Percentiles rank a stretch among this genome's conserved stretches.
These are phyloP conservation scores for Radiomyces spectabilis DNA, from an alignment of 192 early-diverging fungal species.

Conservation along the genomic window DNA sequence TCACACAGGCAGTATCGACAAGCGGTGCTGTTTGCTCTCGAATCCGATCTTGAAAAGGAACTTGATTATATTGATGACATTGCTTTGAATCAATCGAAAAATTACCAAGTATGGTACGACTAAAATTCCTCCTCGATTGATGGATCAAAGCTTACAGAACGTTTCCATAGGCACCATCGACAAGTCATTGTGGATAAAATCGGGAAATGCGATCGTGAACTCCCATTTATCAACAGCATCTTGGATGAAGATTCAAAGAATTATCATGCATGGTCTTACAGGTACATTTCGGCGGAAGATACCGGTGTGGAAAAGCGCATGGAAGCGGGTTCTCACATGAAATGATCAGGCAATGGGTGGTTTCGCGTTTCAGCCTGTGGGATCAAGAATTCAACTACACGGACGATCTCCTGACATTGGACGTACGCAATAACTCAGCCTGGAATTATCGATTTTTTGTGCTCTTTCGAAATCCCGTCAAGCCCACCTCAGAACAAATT, in stretches of 20 bases:
- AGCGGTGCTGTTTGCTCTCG: constrained; percentile 62
- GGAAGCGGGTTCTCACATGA: background rate
- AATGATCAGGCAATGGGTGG: constrained; percentile 77
- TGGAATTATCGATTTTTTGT: constrained; percentile 97
- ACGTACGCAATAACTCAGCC: constrained; percentile 95
- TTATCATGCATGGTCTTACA: constrained; percentile 97
- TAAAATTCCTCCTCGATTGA: too few species aligned
- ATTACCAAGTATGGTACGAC: constrained; percentile 97
- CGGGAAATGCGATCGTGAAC: constrained; percentile 50
- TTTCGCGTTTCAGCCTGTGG: constrained; percentile 71
- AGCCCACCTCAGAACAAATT: constrained; percentile 34
- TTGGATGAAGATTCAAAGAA: constrained; percentile 89
- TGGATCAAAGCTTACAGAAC: too few species aligned
- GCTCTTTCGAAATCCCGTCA: constrained; percentile 30
- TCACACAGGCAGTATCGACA: constrained; percentile 72
- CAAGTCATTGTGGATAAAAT: constrained; percentile 62
- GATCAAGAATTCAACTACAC: constrained; percentile 68
- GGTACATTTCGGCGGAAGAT: too few species aligned
- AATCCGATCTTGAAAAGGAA: constrained; percentile 60
- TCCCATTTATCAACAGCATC: constrained; percentile 60
- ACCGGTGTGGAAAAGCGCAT: background rate
- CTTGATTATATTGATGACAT: constrained; percentile 71
- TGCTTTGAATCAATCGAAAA: constrained; percentile 75
- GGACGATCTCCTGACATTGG: constrained; percentile 63
- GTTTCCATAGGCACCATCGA: constrained; percentile 83